These are phyloP conservation scores for Kluyveromyces wickerhamii DNA, from an alignment of 805 yeast genomes.

Conservation along the genomic window DNA sequence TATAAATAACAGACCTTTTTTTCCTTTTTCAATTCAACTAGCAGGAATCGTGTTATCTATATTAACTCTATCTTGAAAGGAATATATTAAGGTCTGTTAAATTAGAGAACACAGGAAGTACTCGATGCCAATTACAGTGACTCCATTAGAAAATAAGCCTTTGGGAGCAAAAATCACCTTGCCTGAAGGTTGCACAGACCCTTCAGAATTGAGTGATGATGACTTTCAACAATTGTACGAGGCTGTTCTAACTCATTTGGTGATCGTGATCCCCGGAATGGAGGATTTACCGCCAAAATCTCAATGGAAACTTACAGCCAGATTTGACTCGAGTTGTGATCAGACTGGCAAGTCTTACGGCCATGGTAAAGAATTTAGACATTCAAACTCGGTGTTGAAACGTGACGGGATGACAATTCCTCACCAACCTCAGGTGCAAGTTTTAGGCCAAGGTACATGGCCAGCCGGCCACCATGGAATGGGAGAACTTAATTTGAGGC, in stretches of 20 bases:
- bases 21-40: too few relatives aligned
- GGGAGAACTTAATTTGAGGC: slow-evolving; percentile 54
- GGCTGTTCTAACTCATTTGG: slow-evolving; percentile 63
- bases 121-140: slow-evolving; percentile 17
- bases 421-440: slow-evolving; percentile 81
- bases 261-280: slow-evolving; percentile 67
- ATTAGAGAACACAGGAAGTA: too few relatives aligned
- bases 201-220: slow-evolving; percentile 52
- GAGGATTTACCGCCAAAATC: slow-evolving; percentile 61
- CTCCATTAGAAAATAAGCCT: slow-evolving; percentile 28
- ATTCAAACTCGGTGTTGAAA: slow-evolving; percentile 57
- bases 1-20: too few relatives aligned
- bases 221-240: slow-evolving; percentile 56
- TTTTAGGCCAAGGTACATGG: slow-evolving; percentile 75
- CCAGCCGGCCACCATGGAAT: slow-evolving; percentile 51
- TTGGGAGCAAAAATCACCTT: slow-evolving; percentile 63
- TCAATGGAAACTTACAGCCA: slow-evolving; percentile 66
- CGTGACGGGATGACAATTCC: slow-evolving; percentile 80
- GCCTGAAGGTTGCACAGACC: slow-evolving; percentile 69
- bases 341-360: slow-evolving; percentile 57
- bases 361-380: slow-evolving; percentile 72
- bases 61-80: too few relatives aligned
- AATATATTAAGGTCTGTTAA: too few relatives aligned
- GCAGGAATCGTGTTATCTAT: too few relatives aligned
- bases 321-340: slow-evolving; percentile 66